Evolutionary conservation across 805 yeast species (phyloP).

Genomic region (Saccharomycopsis sp.): DNA sequence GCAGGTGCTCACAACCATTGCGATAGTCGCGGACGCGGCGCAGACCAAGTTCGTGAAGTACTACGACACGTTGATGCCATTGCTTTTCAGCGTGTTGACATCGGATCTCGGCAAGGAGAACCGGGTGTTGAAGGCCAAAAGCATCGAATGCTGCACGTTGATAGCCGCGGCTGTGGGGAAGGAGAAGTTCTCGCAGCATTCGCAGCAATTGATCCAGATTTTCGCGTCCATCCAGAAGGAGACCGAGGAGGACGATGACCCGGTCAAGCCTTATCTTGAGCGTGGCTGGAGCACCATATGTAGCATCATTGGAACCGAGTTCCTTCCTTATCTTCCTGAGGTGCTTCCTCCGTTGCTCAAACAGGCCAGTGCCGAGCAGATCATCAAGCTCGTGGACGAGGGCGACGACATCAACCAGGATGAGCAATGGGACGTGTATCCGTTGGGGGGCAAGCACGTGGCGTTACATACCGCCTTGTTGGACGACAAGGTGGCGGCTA

Average conservation of each 20-base stretch:
- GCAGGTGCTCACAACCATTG: constrained; percentile 93
- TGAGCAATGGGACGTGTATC: constrained; percentile 94
- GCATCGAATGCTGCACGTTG: constrained; percentile 91
- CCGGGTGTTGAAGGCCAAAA: constrained; percentile 79
- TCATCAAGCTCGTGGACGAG: constrained; percentile 77
- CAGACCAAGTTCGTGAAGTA: constrained; percentile 82
- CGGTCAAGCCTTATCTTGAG: constrained; percentile 77
- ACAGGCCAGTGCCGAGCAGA: constrained; percentile 87
- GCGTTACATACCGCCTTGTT: constrained; percentile 93
- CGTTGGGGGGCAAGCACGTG: constrained; percentile 83
- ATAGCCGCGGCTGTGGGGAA: constrained; percentile 94
- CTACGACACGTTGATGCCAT: constrained; percentile 91
- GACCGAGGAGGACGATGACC: constrained; percentile 66
- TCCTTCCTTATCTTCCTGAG: constrained; percentile 72
- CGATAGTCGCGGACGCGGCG: constrained; percentile 96
- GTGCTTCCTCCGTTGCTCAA: constrained; percentile 85
- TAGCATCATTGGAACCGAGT: constrained; percentile 75
- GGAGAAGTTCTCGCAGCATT: constrained; percentile 74
- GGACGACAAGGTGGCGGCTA: constrained; percentile 90
- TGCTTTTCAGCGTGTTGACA: constrained; percentile 69
- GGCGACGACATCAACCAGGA: constrained; percentile 72
- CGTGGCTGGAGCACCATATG: constrained; percentile 97
- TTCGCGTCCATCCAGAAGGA: constrained; percentile 66
- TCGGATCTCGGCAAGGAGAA: constrained; percentile 75
- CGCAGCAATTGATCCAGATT: constrained; percentile 63